Percentiles rank a stretch among this genome's conserved stretches.
These are phyloP conservation scores for Aspergillus nanangensis DNA, from an alignment of 495 filamentous ascomycete species.

Conservation along the genomic window DNA sequence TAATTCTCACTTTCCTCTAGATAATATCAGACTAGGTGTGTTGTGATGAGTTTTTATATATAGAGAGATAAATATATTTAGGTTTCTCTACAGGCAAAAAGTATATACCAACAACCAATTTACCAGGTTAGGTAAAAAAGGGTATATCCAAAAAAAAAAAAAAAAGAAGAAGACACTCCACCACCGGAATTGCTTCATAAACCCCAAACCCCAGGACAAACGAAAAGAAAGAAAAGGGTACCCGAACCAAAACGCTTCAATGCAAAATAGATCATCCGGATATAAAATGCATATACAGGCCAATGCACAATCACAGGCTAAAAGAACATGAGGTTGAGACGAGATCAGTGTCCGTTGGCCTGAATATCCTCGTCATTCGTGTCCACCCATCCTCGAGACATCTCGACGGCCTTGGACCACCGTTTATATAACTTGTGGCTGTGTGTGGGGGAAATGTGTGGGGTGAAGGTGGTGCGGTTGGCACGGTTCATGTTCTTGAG, in stretches of 20 bases:
- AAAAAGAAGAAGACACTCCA: slow-evolving; percentile 7
- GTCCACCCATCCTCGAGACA: slow-evolving; percentile 80
- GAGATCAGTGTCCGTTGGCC: no score
- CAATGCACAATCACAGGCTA: no score
- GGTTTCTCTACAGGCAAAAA: no score
- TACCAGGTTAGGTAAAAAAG: slow-evolving; percentile 2
- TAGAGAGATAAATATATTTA: no score
- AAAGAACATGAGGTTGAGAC: no score
- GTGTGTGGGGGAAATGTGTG: slow-evolving; percentile 55
- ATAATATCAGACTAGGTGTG: no score
- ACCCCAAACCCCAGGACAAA: slow-evolving; percentile 6
- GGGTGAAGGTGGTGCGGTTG: slow-evolving; percentile 70
- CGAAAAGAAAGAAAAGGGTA: slow-evolving; percentile 4
- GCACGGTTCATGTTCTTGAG: slow-evolving; percentile 73
- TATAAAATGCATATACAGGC: no score
- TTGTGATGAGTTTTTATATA: no score
- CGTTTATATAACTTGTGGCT: slow-evolving; percentile 67
- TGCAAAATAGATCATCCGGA: slow-evolving; percentile 1
- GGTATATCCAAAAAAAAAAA: slow-evolving; percentile 16
- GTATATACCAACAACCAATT: no score
- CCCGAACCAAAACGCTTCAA: slow-evolving; percentile 4
- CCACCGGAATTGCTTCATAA: slow-evolving; percentile 5
- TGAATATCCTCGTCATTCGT: slow-evolving; percentile 33
- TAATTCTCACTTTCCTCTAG: no score
- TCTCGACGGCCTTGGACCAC: slow-evolving; percentile 86